phyloP scores from a whole-genome alignment of 495 filamentous ascomycete species.

The Talaromyces nanjingensis region DNA sequence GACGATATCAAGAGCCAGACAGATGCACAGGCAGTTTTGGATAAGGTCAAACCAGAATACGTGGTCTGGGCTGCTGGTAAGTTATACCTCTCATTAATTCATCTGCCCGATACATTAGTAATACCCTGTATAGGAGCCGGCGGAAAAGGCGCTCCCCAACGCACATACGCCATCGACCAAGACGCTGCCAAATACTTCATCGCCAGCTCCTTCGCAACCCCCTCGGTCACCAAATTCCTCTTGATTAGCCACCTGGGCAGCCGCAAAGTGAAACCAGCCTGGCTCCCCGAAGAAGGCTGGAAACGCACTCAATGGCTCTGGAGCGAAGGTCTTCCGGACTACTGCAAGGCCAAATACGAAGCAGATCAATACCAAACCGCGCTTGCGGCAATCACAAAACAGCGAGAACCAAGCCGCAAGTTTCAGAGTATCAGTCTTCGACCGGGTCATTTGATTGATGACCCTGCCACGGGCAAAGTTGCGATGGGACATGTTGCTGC shows the following conservation, averaged over 20 bases:
- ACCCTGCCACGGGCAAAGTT: slow-evolving; percentile 52
- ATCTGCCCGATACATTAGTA: neutral
- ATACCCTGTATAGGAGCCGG: slow-evolving; percentile 48
- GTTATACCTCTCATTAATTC: slow-evolving; percentile 1
- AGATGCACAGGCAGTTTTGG: slow-evolving; percentile 56
- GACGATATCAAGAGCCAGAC: slow-evolving; percentile 58
- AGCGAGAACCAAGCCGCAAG: slow-evolving; percentile 31
- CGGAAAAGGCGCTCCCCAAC: slow-evolving; percentile 61
- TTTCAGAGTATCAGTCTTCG: slow-evolving; percentile 64
- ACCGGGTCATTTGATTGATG: slow-evolving; percentile 57
- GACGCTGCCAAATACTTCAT: slow-evolving; percentile 68
- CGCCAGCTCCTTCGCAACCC: slow-evolving; percentile 49
- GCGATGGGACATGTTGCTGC: slow-evolving; percentile 53
- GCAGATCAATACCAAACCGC: slow-evolving; percentile 68
- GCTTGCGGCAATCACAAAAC: slow-evolving; percentile 39
- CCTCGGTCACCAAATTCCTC: slow-evolving; percentile 63
- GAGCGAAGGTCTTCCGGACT: slow-evolving; percentile 48
- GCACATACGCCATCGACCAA: slow-evolving; percentile 58
- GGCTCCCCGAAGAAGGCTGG: slow-evolving; percentile 62
- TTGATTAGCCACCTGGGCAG: slow-evolving; percentile 62
- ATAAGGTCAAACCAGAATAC: slow-evolving; percentile 56
- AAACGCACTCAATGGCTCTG: slow-evolving; percentile 41
- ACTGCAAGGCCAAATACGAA: slow-evolving; percentile 67
- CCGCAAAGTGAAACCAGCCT: slow-evolving; percentile 50
- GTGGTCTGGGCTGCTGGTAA: slow-evolving; percentile 75